Conservation (phyloP, 2,329 filamentous ascomycete species). For the Torrubiellomyces zombiae region DNA sequence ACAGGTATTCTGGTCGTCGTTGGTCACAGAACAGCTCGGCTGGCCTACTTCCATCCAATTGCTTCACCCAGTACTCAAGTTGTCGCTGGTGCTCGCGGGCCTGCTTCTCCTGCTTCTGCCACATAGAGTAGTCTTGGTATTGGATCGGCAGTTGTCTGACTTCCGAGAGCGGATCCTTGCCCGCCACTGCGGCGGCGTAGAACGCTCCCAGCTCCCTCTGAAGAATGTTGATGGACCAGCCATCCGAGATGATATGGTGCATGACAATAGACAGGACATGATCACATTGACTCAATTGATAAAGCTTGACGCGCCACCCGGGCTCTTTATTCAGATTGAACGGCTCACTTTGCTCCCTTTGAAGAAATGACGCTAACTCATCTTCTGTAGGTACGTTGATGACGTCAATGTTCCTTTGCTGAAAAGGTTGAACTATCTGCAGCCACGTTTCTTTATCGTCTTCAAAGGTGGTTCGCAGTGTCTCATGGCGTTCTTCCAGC, state of each 20-base stretch:
- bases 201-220: constrained; percentile 3
- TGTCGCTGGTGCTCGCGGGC: constrained; percentile 7
- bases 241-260: constrained; percentile 10
- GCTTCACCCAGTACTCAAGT: constrained; percentile 8
- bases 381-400: constrained; percentile 1
- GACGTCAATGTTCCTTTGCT: neutral
- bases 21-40: constrained; percentile 6
- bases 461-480: constrained; percentile 3
- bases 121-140: constrained; percentile 10
- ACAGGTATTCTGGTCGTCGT: constrained; percentile 4
- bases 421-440: neutral
- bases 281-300: too few relatives aligned
- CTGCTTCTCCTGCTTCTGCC: constrained; percentile 9
- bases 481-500: constrained; percentile 3
- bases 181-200: constrained; percentile 4
- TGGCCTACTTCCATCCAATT: constrained; percentile 5
- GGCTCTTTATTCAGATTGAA: too few relatives aligned
- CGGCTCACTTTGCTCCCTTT: too few relatives aligned
- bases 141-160: constrained; percentile 8
- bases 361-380: too few relatives aligned
- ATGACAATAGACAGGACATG: too few relatives aligned
- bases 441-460: neutral
- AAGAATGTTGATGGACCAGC: constrained; percentile 8
- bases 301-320: too few relatives aligned
- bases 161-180: constrained; percentile 2